Percentiles rank a stretch among this genome's conserved stretches.
Evolutionary conservation across 768 basidiomycete species (phyloP).

Genomic region (Mycena epipterygia): DNA sequence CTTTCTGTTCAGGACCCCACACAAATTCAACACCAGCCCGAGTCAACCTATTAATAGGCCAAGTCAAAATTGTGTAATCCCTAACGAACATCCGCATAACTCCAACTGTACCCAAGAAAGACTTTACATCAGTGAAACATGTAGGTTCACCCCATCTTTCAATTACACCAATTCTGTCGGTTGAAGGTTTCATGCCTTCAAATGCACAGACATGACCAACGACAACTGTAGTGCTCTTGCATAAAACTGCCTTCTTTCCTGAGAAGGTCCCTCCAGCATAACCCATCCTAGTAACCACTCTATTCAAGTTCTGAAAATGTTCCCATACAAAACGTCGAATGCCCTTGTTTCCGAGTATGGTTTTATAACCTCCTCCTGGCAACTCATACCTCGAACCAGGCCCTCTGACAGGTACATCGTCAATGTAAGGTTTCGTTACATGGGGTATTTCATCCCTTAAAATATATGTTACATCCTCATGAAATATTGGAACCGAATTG

Average conservation of each 20-base stretch:
- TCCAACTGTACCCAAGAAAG: too few relatives aligned
- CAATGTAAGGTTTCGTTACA: constrained; percentile 30
- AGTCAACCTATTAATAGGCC: constrained; percentile 28
- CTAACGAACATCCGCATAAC: constrained; percentile 49
- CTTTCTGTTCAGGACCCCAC: constrained; percentile 21
- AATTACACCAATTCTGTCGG: constrained; percentile 42
- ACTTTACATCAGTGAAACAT: too few relatives aligned
- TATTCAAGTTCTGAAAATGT: constrained; percentile 49
- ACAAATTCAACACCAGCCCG: background rate
- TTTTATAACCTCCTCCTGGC: too few relatives aligned
- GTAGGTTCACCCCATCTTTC: too few relatives aligned
- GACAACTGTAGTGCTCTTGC: constrained; percentile 35
- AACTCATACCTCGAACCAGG: too few relatives aligned
- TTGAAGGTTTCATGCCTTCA: constrained; percentile 46
- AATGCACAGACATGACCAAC: constrained; percentile 53
- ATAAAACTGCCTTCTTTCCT: constrained; percentile 38
- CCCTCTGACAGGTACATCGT: constrained; percentile 24
- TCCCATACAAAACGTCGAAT: too few relatives aligned
- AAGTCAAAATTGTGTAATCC: constrained; percentile 41
- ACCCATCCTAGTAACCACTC: constrained; percentile 49
- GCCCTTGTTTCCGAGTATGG: constrained; percentile 42
- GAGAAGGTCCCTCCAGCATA: constrained; percentile 42
- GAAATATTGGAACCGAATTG: too few relatives aligned
- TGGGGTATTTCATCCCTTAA: constrained; percentile 13
- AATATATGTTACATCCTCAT: background rate